A percentile compares a stretch with the other conserved stretches of the same genome.
Conservation (phyloP, 345 rosid species). For the Erodium maritimum region DNA sequence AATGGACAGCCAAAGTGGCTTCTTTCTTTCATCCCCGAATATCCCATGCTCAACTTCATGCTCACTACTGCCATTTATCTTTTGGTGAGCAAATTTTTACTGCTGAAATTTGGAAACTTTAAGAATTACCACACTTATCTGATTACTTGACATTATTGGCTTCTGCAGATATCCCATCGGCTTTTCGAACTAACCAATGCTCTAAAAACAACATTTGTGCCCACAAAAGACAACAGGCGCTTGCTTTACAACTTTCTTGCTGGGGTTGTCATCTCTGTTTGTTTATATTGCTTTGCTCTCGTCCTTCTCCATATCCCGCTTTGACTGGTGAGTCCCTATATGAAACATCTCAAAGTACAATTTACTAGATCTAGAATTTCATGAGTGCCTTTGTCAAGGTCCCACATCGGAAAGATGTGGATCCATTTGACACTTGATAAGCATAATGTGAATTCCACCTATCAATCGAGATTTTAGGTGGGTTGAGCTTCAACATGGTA, state of each 20-base stretch:
- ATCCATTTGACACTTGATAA: no score
- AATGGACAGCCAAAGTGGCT: conserved; percentile 99
- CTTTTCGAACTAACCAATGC: conserved; percentile 71
- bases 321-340: conserved; percentile 32
- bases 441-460: no score
- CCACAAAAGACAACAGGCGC: conserved; percentile 56
- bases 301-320: conserved; percentile 77
- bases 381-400: no score
- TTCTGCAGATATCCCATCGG: conserved; percentile 64
- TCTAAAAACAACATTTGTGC: conserved; percentile 60
- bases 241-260: conserved; percentile 54
- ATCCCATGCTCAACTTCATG: conserved; percentile 90
- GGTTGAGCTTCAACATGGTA: no score
- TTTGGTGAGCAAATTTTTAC: conserved; percentile 36
- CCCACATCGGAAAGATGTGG: no score
- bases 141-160: conserved; percentile 6
- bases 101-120: not conserved
- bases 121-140: no score
- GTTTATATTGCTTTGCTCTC: conserved; percentile 45
- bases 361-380: no score
- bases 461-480: no score
- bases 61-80: conserved; percentile 80
- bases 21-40: conserved; percentile 73
- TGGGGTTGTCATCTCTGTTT: conserved; percentile 46
- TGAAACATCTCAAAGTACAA: no score